Base-by-base conservation (phyloP, 805 yeast genomes). In the Kluyveromyces siamensis region DNA sequence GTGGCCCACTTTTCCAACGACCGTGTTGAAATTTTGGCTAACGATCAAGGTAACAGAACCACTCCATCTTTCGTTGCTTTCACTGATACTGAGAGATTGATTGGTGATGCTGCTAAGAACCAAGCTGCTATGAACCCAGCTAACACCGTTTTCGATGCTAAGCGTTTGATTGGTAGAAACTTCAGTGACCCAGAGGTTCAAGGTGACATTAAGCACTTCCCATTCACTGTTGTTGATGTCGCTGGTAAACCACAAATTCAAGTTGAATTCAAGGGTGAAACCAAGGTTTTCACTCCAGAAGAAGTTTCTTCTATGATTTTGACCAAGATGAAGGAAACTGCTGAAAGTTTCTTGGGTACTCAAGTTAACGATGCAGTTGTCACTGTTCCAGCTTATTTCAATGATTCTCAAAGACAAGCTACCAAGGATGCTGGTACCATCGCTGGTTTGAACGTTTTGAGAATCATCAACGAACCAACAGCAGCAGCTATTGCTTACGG, bases 401-500 rank as follows among this genome's bases (percentile, higher is more conserved):
- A 88, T 76, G 96, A 88, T 72, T 87, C 96, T 55, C 96, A 88
- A 76, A 86, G 96, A 77, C 96, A 88, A 76, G 96, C 96, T 58
- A 88, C 96, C 68, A 88, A 88, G 80, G 96, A 88, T 70, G 96
- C 96, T 56, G 96, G 96, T 79, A 76, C 84, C 63, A 88, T 88
- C 79, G 89, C 96, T 58, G 96, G 96, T 69, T 78, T 88, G 69
- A 88, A 88, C 74, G 96, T 88, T 56, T 77, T 86, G 72, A 84
- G 96, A 77, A 88, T 88, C 72, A 88, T 88, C 66, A 88, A 88
- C 77, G 96, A 88, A 77, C 96, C 96, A 65, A 88, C 88, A 65
- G 87, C 88, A 53, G 98, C 98, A 63, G 98, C 98, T 58, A 87
- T 90, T 74, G 98, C 98, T 66, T 91, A 91, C 79, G 98, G 98